phyloP scores from a whole-genome alignment of 495 filamentous ascomycete genomes.

The Venustampulla echinocandica region DNA sequence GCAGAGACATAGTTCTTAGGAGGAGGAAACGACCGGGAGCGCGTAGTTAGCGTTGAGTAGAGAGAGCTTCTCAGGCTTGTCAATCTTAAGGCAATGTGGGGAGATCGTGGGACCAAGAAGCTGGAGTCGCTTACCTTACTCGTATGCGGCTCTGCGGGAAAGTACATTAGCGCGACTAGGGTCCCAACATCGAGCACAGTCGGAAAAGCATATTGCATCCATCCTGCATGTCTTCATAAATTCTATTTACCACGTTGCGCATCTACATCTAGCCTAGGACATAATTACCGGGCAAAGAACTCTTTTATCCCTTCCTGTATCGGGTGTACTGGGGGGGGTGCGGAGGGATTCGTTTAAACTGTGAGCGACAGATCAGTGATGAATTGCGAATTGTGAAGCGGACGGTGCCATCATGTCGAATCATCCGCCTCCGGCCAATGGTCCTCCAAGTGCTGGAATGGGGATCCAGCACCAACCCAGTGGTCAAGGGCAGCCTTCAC shows the following conservation, averaged over 20 bases:
- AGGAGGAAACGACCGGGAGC: neutral
- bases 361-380: conserved; percentile 1
- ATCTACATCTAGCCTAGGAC: too few species aligned
- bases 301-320: too few species aligned
- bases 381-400: neutral
- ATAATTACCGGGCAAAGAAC: too few species aligned
- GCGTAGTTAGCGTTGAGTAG: neutral
- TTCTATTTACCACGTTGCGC: too few species aligned
- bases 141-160: conserved; percentile 21
- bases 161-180: conserved; percentile 12
- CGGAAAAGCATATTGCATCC: too few species aligned
- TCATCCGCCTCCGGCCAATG: conserved; percentile 31
- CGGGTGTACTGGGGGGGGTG: too few species aligned
- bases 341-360: too few species aligned
- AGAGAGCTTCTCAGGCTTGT: neutral
- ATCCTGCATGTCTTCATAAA: too few species aligned
- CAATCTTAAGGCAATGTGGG: neutral
- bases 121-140: neutral
- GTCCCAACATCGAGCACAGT: too few species aligned
- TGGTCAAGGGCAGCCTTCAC: conserved; percentile 31
- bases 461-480: conserved; percentile 43
- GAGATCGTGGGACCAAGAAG: too few species aligned
- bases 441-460: conserved; percentile 40
- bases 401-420: conserved; percentile 18
- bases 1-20: conserved; percentile 9